Evolutionary conservation across 1,284 basidiomycete genomes (phyloP).

Genomic region (Sporisorium exsertum): DNA sequence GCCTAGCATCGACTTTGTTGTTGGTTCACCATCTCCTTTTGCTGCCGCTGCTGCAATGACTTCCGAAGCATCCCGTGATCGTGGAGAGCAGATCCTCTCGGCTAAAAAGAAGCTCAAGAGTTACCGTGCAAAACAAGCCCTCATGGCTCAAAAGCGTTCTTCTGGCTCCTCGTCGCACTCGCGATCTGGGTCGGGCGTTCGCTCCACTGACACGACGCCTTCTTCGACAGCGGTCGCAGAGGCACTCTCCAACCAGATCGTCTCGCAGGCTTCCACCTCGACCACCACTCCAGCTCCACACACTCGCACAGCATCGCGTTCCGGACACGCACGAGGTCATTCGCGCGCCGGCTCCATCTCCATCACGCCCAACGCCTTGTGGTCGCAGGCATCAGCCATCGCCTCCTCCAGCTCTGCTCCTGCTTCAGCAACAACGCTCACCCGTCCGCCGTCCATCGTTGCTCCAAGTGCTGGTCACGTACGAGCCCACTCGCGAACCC

Average conservation of each 20-base stretch:
- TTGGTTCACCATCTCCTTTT: not conserved
- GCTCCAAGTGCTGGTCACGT: constrained; percentile 21
- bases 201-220: constrained; percentile 16
- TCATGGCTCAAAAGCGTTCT: constrained; percentile 49
- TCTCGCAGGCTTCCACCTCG: constrained; percentile 37
- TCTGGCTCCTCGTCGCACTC: constrained; percentile 33
- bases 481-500: constrained; percentile 38
- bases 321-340: constrained; percentile 54
- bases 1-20: constrained; percentile 16
- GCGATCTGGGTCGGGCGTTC: constrained; percentile 24
- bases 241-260: constrained; percentile 35
- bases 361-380: constrained; percentile 42
- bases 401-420: constrained; percentile 14
- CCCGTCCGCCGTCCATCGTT: constrained; percentile 23
- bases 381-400: constrained; percentile 29
- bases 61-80: constrained; percentile 25
- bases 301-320: constrained; percentile 38
- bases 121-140: constrained; percentile 62
- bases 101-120: constrained; percentile 66
- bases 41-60: constrained; percentile 4
- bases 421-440: constrained; percentile 7
- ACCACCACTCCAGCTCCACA: constrained; percentile 18
- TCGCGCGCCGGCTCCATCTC: constrained; percentile 59
- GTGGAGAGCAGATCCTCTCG: constrained; percentile 58
- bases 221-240: constrained; percentile 16